Conservation (phyloP, 2,329 filamentous ascomycete genomes). For the Talaromyces atroroseus region DNA sequence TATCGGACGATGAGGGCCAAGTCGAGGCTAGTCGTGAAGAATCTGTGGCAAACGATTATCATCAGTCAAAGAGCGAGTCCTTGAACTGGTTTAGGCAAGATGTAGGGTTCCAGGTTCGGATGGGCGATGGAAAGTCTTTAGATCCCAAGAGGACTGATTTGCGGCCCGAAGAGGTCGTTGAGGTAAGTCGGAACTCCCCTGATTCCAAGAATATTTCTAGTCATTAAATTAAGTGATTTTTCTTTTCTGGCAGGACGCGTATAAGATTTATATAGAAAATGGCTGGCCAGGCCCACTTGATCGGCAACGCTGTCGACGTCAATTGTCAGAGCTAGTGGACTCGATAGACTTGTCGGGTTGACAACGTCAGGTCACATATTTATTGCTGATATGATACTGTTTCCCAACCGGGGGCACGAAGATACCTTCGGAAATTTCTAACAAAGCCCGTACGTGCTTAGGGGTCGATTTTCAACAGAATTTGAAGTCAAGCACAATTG, state of each 20-base stretch:
- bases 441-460: not conserved
- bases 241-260: not conserved
- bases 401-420: not conserved
- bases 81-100: not conserved
- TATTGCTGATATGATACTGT: not conserved
- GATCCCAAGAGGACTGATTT: not conserved
- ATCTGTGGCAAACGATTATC: not conserved
- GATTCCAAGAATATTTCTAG: not conserved
- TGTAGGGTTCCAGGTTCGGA: not conserved
- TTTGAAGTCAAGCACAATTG: not conserved
- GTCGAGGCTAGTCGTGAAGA: not conserved
- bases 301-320: slow-evolving; percentile 1
- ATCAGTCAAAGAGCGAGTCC: not conserved
- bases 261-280: not conserved
- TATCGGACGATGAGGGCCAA: not conserved
- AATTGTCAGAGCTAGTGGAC: not conserved
- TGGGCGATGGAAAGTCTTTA: not conserved
- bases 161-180: not conserved
- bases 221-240: not conserved
- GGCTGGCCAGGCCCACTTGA: slow-evolving; percentile 7
- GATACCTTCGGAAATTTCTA: not conserved
- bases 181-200: not conserved
- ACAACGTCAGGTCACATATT: not conserved
- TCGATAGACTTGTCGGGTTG: not conserved
- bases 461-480: not conserved